Percentiles rank a stretch among this genome's conserved stretches.
phyloP scores from a whole-genome alignment of 495 filamentous ascomycete genomes.

The Penicillium canescens region DNA sequence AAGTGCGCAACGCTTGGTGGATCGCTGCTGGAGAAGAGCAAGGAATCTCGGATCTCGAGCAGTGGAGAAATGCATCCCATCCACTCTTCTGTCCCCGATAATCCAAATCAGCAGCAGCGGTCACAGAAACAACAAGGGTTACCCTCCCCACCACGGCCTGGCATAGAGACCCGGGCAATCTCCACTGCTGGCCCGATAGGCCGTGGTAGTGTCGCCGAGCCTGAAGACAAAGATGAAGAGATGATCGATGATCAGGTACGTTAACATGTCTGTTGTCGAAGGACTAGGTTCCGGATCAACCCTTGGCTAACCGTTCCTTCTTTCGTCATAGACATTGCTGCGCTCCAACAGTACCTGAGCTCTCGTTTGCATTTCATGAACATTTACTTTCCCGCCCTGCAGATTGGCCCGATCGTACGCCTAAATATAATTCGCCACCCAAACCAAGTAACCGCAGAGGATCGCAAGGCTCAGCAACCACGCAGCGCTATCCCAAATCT shows the following conservation, averaged over 20 bases:
- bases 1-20: conserved; percentile 93
- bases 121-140: conserved; percentile 14
- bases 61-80: conserved; percentile 52
- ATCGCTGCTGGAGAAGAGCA: conserved; percentile 74
- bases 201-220: conserved; percentile 58
- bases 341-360: conserved; percentile 45
- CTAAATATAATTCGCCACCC: too few species aligned
- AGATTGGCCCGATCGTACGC: conserved; percentile 18
- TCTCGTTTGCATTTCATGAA: conserved; percentile 13
- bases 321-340: conserved; percentile 28
- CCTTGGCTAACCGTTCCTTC: conserved; percentile 17
- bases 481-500: too few species aligned
- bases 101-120: conserved; percentile 21
- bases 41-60: conserved; percentile 56
- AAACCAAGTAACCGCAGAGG: too few species aligned
- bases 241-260: conserved; percentile 75
- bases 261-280: conserved; percentile 29
- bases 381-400: conserved; percentile 20
- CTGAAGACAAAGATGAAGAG: conserved; percentile 60
- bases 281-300: too few species aligned
- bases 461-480: too few species aligned
- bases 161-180: too few species aligned
- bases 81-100: conserved; percentile 31
- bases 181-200: conserved; percentile 57
- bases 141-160: conserved; percentile 45